Base-by-base conservation (phyloP, 2,329 filamentous ascomycete species). In the Periconia digitata region DNA sequence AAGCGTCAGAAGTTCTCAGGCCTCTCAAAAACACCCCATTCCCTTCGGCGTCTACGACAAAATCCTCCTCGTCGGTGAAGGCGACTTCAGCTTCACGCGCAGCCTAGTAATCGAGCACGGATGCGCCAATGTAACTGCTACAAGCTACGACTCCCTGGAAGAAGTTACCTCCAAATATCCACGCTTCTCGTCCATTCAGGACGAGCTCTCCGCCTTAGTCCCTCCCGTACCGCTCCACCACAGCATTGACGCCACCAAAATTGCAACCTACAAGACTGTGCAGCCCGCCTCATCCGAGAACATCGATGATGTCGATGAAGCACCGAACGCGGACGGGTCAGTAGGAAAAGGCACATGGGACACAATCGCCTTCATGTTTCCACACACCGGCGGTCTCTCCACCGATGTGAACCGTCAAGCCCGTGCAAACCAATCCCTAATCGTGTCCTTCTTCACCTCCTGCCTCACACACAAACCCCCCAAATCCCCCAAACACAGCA, bases 321-420 rank as follows among this genome's bases (percentile, higher is more conserved):
- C 53, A 8, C 20, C 5, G 4, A 24, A 13, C 22, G 21, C n/a
- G 3, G 20, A 15, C 12, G 13, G 21, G 15, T 12, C 3, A 8
- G 50, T 17, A 6, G 63, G 59, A 47, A 61, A 51, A 10, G 36
- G 43, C 3, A 71, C 76, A 3, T 92, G 87, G 79, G 85, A 95
- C 70, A 81, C 84, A 47, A 86, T 97, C 53, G 79, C 92, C 57
- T 99, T 97, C 83, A 96, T 96, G 78, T 99, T 99, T 72, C 94
- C 94, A 29, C 94, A 99, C 75, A 88, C 95, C 3, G 94, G 94
- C 55, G 94, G 94, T 39, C 86, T 95, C 63, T 88, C 84, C 56
- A 97, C 87, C 59, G 92, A 97, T 74, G 87, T 96, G 47, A 96
- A 96, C 75, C 81, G 94, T 29, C 94, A 99, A 74, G 91, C 96